A percentile compares a stretch with the other conserved stretches of the same genome.
These are phyloP conservation scores for Hypomyces perniciosus DNA, from an alignment of 2,329 filamentous ascomycete species.

Conservation along the genomic window DNA sequence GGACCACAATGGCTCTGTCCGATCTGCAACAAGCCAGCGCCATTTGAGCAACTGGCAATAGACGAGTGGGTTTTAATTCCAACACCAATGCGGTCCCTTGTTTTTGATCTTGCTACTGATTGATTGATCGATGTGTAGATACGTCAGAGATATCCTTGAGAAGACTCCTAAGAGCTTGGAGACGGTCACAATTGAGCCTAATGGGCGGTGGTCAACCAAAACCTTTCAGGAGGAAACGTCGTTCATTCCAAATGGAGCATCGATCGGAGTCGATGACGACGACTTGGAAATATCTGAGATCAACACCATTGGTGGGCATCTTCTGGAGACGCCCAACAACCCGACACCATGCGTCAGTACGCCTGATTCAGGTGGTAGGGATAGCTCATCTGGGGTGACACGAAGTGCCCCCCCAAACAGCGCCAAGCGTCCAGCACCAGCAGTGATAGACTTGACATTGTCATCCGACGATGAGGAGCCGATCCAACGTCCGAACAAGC, in stretches of 20 bases:
- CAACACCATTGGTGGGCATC: constrained; percentile 27
- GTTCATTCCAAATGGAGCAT: constrained; percentile 22
- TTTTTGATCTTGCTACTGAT: not conserved
- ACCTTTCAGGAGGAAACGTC: constrained; percentile 26
- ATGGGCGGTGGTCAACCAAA: constrained; percentile 65
- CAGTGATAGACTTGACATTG: constrained; percentile 55
- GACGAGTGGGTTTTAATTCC: constrained; percentile 60
- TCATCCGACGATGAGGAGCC: constrained; percentile 49
- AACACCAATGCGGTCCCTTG: not conserved
- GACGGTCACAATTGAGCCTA: constrained; percentile 83
- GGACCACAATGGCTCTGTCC: constrained; percentile 96
- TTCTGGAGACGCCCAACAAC: constrained; percentile 32
- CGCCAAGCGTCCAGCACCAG: constrained; percentile 43
- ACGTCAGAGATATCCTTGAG: constrained; percentile 79
- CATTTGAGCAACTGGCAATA: constrained; percentile 76
- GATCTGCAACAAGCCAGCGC: constrained; percentile 77
- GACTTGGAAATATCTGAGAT: constrained; percentile 45
- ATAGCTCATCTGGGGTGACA: constrained; percentile 31
- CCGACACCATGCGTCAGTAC: constrained; percentile 32
- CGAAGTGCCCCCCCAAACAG: constrained; percentile 31
- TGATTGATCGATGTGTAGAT: constrained; percentile 42
- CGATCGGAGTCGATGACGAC: constrained; percentile 39
- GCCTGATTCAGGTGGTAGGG: constrained; percentile 31
- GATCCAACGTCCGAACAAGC: constrained; percentile 41
- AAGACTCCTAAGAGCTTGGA: constrained; percentile 66